These are phyloP conservation scores for Zizania palustris DNA, from an alignment of 202 grass and related monocot genomes.

Conservation along the genomic window DNA sequence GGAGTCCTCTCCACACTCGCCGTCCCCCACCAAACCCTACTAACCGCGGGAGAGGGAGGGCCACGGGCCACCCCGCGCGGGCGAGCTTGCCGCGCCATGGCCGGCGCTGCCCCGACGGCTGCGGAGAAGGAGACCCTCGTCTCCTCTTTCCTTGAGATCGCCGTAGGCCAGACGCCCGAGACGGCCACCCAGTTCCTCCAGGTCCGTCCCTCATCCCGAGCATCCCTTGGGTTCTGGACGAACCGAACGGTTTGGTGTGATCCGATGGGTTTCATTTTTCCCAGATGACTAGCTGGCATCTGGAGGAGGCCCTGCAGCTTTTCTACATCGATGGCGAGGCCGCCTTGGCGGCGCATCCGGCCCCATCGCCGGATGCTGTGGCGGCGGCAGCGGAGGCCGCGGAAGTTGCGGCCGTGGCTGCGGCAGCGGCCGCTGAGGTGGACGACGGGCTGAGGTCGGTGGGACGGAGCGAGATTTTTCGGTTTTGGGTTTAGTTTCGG, in stretches of 20 bases:
- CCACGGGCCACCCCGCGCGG: not conserved
- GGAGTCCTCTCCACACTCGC: slow-evolving; percentile 26
- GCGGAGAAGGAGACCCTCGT: slow-evolving; percentile 66
- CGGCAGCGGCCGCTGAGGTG: slow-evolving; percentile 31
- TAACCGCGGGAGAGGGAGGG: not conserved
- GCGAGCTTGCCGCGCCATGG: slow-evolving; percentile 43
- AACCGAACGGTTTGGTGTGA: slow-evolving; percentile 10
- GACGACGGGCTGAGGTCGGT: slow-evolving; percentile 35
- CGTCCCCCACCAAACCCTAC: slow-evolving; percentile 45
- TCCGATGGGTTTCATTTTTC: slow-evolving; percentile 5
- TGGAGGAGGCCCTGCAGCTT: slow-evolving; percentile 91
- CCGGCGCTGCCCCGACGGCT: slow-evolving; percentile 43
- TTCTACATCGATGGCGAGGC: slow-evolving; percentile 84
- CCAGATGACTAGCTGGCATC: slow-evolving; percentile 85
- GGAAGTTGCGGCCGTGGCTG: not conserved
- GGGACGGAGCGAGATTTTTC: not conserved
- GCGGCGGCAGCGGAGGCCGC: not conserved
- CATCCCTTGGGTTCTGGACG: not conserved
- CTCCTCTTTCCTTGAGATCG: slow-evolving; percentile 92
- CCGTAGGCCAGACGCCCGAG: slow-evolving; percentile 69
- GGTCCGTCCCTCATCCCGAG: slow-evolving; percentile 28
- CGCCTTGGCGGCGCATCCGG: slow-evolving; percentile 45
- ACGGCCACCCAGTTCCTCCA: slow-evolving; percentile 79
- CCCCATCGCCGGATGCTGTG: not conserved
- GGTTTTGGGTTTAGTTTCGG: not conserved